phyloP scores from a whole-genome alignment of 306 rosid genomes.

The Purshia tridentata region DNA sequence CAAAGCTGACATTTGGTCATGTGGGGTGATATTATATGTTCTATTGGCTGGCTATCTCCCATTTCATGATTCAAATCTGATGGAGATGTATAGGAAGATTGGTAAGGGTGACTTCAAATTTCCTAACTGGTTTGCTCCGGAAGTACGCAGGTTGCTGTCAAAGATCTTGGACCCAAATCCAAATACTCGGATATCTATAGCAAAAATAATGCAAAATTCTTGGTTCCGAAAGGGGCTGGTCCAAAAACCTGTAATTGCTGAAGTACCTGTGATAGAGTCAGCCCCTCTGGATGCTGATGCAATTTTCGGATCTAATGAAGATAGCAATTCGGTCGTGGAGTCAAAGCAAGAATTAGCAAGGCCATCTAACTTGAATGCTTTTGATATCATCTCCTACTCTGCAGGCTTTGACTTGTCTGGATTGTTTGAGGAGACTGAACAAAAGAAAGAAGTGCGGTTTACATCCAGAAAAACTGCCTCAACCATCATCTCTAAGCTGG shows the following conservation, averaged over 20 bases:
- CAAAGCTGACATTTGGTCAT: slow-evolving; percentile 97
- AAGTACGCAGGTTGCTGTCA: slow-evolving; percentile 64
- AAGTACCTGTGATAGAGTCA: slow-evolving; percentile 4
- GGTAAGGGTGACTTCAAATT: slow-evolving; percentile 68
- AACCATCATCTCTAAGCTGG: slow-evolving; percentile 67
- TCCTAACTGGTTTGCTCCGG: slow-evolving; percentile 86
- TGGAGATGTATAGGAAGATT: slow-evolving; percentile 92
- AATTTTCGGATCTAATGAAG: slow-evolving; percentile 43
- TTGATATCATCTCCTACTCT: slow-evolving; percentile 88
- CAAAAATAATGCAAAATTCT: slow-evolving; percentile 59
- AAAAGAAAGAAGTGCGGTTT: slow-evolving; percentile 67
- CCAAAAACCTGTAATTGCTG: slow-evolving; percentile 24
- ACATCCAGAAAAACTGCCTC: slow-evolving; percentile 63
- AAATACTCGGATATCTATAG: slow-evolving; percentile 65
- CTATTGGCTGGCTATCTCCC: slow-evolving; percentile 94
- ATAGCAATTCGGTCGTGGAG: slow-evolving; percentile 34
- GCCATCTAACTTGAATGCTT: slow-evolving; percentile 72
- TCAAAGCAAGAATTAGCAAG: slow-evolving; percentile 48
- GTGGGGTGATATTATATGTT: slow-evolving; percentile 90
- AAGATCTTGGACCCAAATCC: slow-evolving; percentile 85
- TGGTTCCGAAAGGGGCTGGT: slow-evolving; percentile 73
- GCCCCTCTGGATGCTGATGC: slow-evolving; percentile 44
- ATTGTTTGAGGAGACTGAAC: slow-evolving; percentile 60
- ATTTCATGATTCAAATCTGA: slow-evolving; percentile 79
- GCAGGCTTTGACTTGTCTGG: slow-evolving; percentile 91